Percentiles rank a stretch among this genome's conserved stretches.
These are phyloP conservation scores for Ophiostoma himal-ulmi DNA, from an alignment of 2,329 filamentous ascomycete species.

Conservation along the genomic window DNA sequence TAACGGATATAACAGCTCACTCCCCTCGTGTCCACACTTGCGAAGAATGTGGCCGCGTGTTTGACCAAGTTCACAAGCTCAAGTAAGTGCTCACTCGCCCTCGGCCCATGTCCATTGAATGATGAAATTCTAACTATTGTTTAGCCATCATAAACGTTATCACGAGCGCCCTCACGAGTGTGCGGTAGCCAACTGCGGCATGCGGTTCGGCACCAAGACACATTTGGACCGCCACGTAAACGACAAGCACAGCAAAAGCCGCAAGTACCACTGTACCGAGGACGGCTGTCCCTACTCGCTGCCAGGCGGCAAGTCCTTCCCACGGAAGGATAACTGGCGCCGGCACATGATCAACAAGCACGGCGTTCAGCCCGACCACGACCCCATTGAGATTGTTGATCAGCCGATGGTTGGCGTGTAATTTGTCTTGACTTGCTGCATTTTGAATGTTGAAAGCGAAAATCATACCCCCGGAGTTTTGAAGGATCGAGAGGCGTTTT, in stretches of 20 bases:
- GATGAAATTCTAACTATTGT: not conserved
- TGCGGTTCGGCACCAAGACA: slow-evolving; percentile 56
- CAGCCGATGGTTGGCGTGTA: slow-evolving; percentile 32
- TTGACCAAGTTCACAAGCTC: slow-evolving; percentile 55
- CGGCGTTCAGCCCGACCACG: slow-evolving; percentile 34
- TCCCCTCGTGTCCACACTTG: slow-evolving; percentile 35
- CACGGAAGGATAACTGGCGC: slow-evolving; percentile 58
- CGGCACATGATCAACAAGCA: slow-evolving; percentile 59
- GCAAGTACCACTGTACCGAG: slow-evolving; percentile 54
- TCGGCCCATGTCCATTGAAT: not conserved
- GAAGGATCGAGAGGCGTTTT: not conserved
- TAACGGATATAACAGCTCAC: slow-evolving; percentile 4
- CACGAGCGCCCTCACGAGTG: slow-evolving; percentile 51
- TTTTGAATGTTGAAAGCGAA: not conserved
- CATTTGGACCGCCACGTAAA: slow-evolving; percentile 58
- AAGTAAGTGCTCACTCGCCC: slow-evolving; percentile 40
- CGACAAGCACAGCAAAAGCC: slow-evolving; percentile 55
- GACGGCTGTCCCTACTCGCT: slow-evolving; percentile 52
- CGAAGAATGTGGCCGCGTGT: slow-evolving; percentile 41
- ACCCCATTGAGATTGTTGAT: slow-evolving; percentile 42
- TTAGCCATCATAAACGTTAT: slow-evolving; percentile 54
- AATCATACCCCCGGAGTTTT: slow-evolving; percentile 10
- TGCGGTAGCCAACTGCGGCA: slow-evolving; percentile 43
- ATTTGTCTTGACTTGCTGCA: slow-evolving; percentile 1
- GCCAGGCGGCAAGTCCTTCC: slow-evolving; percentile 52